phyloP scores from a whole-genome alignment of 2,329 filamentous ascomycete genomes.

The Neofusicoccum umdonicola region DNA sequence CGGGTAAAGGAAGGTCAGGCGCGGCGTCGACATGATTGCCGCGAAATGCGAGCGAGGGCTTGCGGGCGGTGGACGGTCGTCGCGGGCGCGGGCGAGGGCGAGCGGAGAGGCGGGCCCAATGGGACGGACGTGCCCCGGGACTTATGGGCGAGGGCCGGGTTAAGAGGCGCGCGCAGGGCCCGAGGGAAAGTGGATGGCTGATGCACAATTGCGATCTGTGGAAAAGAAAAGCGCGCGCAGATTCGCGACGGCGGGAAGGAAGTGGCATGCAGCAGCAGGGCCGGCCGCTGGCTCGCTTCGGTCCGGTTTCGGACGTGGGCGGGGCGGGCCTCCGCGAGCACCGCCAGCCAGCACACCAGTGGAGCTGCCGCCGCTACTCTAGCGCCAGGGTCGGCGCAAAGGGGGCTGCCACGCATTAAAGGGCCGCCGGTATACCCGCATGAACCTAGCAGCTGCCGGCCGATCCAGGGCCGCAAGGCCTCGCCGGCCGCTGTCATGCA shows the following conservation, averaged over 20 bases:
- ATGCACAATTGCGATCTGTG: background rate
- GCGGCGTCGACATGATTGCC: constrained; percentile 42
- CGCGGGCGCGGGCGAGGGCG: no score
- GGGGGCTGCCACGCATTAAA: no score
- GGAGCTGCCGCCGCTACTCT: background rate
- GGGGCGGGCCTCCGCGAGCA: background rate
- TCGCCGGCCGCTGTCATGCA: background rate
- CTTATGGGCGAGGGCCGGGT: background rate
- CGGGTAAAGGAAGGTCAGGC: constrained; percentile 48
- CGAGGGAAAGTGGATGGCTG: background rate
- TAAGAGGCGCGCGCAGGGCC: background rate
- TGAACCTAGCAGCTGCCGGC: background rate
- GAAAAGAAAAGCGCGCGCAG: background rate
- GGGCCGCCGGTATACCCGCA: background rate
- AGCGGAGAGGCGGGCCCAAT: no score
- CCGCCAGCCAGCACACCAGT: background rate
- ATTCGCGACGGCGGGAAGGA: constrained; percentile 5
- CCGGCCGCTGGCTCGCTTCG: background rate
- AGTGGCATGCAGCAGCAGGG: background rate
- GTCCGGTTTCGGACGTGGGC: constrained; percentile 5
- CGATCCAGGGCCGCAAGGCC: no score
- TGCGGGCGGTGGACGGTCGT: no score
- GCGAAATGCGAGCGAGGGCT: no score
- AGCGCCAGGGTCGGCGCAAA: no score
- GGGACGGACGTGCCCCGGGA: background rate